These are phyloP conservation scores for Pterocarpus santalinus DNA, from an alignment of 306 rosid species.

Conservation along the genomic window DNA sequence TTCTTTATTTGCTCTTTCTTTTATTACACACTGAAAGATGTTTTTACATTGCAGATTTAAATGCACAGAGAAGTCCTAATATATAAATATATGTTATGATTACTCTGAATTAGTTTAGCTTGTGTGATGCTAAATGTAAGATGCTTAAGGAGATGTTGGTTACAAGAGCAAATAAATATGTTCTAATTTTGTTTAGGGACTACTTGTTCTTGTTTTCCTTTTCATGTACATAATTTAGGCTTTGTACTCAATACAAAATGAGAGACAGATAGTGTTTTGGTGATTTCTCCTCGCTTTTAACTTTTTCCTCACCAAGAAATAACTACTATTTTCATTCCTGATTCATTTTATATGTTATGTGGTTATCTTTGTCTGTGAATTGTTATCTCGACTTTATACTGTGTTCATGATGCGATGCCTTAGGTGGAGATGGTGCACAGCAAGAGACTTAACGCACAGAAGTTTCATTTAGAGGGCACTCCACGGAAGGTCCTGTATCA, in stretches of 20 bases:
- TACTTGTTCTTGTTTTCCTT: slow-evolving; percentile 21
- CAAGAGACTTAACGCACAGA: slow-evolving; percentile 95
- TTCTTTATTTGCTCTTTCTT: slow-evolving; percentile 38
- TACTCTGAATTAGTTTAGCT: slow-evolving; percentile 30
- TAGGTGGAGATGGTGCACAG: slow-evolving; percentile 97
- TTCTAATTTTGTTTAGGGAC: slow-evolving; percentile 13
- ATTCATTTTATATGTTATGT: slow-evolving; percentile 25
- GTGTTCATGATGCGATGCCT: slow-evolving; percentile 46
- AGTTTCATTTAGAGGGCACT: slow-evolving; percentile 91
- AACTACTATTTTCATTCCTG: slow-evolving; percentile 26
- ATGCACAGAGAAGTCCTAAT: slow-evolving; percentile 3
- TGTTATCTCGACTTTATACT: slow-evolving; percentile 45
- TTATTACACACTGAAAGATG: slow-evolving; percentile 27
- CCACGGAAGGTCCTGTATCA: slow-evolving; percentile 94
- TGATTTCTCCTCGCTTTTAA: neutral
- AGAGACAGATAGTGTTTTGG: slow-evolving; percentile 14
- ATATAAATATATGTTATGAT: slow-evolving; percentile 31
- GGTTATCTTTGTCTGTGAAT: slow-evolving; percentile 41
- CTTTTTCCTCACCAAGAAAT: slow-evolving; percentile 13
- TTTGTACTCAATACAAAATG: slow-evolving; percentile 14
- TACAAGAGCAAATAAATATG: slow-evolving; percentile 4
- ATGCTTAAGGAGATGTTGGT: neutral
- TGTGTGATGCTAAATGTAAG: slow-evolving; percentile 25
- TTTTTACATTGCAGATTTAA: slow-evolving; percentile 34
- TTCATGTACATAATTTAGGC: slow-evolving; percentile 22